Conservation (phyloP, 495 filamentous ascomycete genomes). For the Evernia prunastri region DNA sequence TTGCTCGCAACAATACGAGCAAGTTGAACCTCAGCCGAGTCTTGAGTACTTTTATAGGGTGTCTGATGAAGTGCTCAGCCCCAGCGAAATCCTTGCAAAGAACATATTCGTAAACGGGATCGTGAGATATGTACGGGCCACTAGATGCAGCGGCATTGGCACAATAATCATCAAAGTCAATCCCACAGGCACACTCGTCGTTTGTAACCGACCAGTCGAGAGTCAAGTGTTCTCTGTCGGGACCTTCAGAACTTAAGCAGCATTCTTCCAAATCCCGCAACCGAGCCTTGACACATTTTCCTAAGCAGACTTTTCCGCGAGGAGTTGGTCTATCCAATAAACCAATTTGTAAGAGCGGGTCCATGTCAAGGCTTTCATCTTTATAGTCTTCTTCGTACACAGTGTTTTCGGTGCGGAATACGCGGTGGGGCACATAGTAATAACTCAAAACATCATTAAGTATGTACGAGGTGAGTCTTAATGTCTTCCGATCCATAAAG, state of each 20-base stretch:
- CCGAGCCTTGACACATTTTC: neutral
- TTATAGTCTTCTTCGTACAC: neutral
- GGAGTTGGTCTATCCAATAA: neutral
- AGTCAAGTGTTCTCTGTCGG: no score
- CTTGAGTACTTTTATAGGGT: constrained; percentile 1
- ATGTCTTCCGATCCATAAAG: neutral
- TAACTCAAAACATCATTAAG: neutral
- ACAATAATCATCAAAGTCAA: neutral
- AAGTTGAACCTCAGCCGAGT: neutral
- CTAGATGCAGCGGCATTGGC: neutral
- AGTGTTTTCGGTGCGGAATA: neutral
- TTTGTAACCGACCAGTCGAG: neutral
- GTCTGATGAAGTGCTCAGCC: neutral
- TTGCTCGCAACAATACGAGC: neutral
- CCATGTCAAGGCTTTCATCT: neutral
- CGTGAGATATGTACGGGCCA: neutral
- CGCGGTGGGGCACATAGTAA: neutral
- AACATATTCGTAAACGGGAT: neutral
- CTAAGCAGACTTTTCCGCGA: neutral
- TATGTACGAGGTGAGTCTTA: neutral
- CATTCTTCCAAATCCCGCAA: neutral
- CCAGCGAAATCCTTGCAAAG: neutral
- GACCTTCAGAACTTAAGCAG: no score
- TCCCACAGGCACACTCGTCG: neutral
- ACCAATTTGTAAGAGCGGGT: neutral